Conservation (phyloP, 495 filamentous ascomycete species). For the Clavariopsis aquatica region DNA sequence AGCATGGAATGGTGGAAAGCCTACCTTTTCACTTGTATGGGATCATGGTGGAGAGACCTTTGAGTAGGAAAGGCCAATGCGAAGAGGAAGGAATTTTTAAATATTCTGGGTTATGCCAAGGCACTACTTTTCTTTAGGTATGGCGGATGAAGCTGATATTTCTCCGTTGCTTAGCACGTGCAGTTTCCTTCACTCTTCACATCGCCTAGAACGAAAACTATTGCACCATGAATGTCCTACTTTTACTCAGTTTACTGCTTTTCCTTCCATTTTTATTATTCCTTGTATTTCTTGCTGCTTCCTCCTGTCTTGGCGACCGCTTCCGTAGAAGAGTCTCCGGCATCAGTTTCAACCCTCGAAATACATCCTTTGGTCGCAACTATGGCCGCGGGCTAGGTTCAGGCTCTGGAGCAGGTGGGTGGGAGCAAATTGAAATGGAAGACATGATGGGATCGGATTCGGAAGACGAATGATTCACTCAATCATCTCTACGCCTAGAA, state of each 20-base stretch:
- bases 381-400: conserved; percentile 59
- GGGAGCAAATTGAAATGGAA: conserved; percentile 65
- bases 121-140: too few species aligned
- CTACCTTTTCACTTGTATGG: conserved; percentile 21
- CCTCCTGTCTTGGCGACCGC: conserved; percentile 60
- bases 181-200: neutral
- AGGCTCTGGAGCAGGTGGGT: conserved; percentile 54
- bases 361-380: conserved; percentile 54
- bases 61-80: neutral
- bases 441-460: conserved; percentile 57
- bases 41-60: conserved; percentile 16
- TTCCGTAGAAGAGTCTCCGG: conserved; percentile 52
- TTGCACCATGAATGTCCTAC: conserved; percentile 51
- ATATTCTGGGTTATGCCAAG: neutral
- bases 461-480: conserved; percentile 21
- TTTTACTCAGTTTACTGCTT: conserved; percentile 53
- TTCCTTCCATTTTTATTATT: conserved; percentile 31
- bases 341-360: conserved; percentile 44
- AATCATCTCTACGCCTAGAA: conserved; percentile 53
- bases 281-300: conserved; percentile 55
- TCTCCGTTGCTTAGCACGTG: neutral
- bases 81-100: neutral
- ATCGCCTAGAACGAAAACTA: neutral
- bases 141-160: conserved; percentile 22
- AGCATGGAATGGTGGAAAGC: neutral